A percentile compares a stretch with the other conserved stretches of the same genome.
phyloP scores from a whole-genome alignment of 1,284 basidiomycete genomes.

The Moniliella sp. region DNA sequence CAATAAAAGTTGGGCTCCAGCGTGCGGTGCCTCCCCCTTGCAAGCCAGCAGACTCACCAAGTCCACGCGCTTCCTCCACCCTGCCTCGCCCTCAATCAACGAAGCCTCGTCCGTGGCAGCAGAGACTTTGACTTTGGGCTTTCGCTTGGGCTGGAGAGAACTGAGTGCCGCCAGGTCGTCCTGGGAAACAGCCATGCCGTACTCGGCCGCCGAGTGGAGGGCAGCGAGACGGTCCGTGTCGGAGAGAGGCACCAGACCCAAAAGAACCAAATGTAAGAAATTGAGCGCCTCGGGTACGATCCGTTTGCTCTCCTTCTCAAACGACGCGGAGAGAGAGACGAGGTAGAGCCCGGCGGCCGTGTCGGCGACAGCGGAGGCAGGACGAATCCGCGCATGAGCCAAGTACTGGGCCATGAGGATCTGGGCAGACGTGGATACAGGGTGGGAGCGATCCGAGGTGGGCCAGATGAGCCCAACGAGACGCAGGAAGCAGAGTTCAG shows the following conservation, averaged over 20 bases:
- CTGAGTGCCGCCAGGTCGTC: too few relatives aligned
- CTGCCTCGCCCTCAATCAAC: not conserved
- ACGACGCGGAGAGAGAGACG: constrained; percentile 52
- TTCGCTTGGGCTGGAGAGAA: not conserved
- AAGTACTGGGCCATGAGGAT: constrained; percentile 80
- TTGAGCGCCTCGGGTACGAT: constrained; percentile 73
- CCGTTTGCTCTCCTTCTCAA: constrained; percentile 62
- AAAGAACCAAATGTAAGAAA: constrained; percentile 53
- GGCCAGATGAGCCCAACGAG: constrained; percentile 61
- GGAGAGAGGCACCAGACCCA: constrained; percentile 43
- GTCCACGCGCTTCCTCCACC: not conserved
- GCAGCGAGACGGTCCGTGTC: constrained; percentile 9
- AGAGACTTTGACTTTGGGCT: not conserved
- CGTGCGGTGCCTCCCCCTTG: not conserved
- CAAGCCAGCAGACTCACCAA: not conserved
- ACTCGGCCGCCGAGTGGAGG: not conserved
- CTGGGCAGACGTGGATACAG: constrained; percentile 63
- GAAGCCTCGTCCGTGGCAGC: not conserved
- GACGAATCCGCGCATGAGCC: constrained; percentile 57
- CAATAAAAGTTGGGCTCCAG: not conserved
- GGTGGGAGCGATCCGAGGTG: constrained; percentile 77
- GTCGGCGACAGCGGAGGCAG: constrained; percentile 47
- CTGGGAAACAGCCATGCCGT: constrained; percentile 1
- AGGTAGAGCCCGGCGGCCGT: constrained; percentile 59
- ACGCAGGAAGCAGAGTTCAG: constrained; percentile 63